Base-by-base conservation (phyloP, 305 asterid genomes). In the Solanum hybrid region DNA sequence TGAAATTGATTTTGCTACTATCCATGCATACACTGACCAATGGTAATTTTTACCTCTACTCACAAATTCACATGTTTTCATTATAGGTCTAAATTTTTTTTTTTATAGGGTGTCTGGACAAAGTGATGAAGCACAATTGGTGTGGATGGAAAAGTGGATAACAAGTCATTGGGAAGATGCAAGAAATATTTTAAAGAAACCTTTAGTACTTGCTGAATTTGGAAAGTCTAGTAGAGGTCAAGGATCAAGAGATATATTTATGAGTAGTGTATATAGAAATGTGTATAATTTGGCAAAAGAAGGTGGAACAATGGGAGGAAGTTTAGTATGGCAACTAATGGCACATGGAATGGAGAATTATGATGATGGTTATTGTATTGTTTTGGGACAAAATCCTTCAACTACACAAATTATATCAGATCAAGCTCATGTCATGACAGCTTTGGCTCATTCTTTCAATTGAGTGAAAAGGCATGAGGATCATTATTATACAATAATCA, bases 151-250 rank as follows among this genome's bases (percentile, higher is more conserved):
- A 34, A 34, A 34, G 36, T 34, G 36, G 37, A 88, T 93, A 22
- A 87, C 86, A 11, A 93, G 93, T 33, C 96, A 94, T 91, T 91
- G 91, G 92, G 82, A 84, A 77, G 95, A 93, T 86, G 89, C 96
- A 3, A 90, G 75, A 84, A 90, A 84, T 22, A 78, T 92, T 42
- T 51, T 93, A 64, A 93, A 92, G 89, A 94, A 94, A 82, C 95
- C 95, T 74, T 36, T 94, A 86, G 89, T 94, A 6, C 89, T 93
- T n/a, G 69, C 91, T 24, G 96, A 94, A 89, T 94, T 93, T 20
- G 95, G 95, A 0, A 93, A 93, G 89, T 93, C 94, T 20, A 92
- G 90, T 39, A 93, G 90, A 90, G 95, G 92, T 92, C 89, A 92
- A 89, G 94, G 96, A n/a, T 94, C 88, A 39, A 91, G 95, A 29